Base-by-base conservation (phyloP, 805 yeast species). In the Lachancea meyersii region DNA sequence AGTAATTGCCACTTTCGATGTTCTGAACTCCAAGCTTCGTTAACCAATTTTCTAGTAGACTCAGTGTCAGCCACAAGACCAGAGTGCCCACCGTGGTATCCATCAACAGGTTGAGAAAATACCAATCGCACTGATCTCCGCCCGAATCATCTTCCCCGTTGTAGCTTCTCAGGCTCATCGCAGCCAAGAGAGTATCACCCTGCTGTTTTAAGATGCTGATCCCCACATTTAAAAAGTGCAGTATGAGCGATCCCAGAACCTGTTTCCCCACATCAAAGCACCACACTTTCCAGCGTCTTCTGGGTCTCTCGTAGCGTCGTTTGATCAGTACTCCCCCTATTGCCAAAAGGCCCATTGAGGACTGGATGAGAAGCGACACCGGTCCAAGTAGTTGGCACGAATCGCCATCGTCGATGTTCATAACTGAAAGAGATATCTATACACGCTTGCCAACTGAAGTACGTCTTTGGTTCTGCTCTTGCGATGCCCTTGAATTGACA, bases 71-170 rank as follows among this genome's bases (percentile, higher is more conserved):
- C 78, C 86, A 84, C 20, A 84, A 65, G 2, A 91, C 75, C 5
- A 94, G 94, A 2, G 91, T 91, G 0, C 98, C 98, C 5, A 89
- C 73, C 0, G 98, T 91, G 32, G 97, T 89, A 61, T 91, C 98
- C 58, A 91, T 76, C 22, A 91, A 71, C 30, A 91, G 75, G 55
- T 86, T 91, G 42, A 93, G 68, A 57, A 91, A 91, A 67, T 93
- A 91, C 93, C 96, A 93, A 52, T 86, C 91, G 63, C 97, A 93
- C 6, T 96, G 95, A 3, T 59, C 66, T 28, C 62, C 63, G 35
- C 52, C 46, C 3, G 42, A 18, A 40, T 41, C 46, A 13, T 42
- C 36, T 18, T 17, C 45, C 13, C 28, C 28, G 13, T 10, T 26
- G 28, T 26, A 20, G 13, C 21, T n/a, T 35, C 22, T n/a, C 19